Evolutionary conservation across 2,329 filamentous ascomycete genomes (phyloP), one percentile per base, ranked within the genome.

Genomic region (Achaetomium macrosporum): DNA sequence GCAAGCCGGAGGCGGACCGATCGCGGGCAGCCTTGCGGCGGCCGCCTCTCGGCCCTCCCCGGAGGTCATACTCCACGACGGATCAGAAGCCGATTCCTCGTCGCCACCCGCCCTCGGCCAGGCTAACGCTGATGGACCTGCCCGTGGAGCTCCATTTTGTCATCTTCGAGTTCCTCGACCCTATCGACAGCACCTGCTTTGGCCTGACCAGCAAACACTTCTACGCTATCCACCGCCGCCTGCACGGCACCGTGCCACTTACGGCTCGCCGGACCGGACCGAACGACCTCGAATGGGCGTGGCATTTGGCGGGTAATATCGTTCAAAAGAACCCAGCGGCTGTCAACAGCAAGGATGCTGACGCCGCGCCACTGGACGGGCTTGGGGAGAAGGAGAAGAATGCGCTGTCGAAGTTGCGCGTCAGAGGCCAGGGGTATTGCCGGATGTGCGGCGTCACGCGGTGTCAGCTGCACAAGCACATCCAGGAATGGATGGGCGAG

Each of bases 201-300:
- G 82, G 79, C 13, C 73, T 85, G 48, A 76, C 80, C 36, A 80
- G 75, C 69, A 73, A 72, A 41, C 73, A 77, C 63, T 75, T 83
- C 58, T 84, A 85, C 65, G 68, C 71, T 33, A 79, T 84, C 60
- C 79, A 82, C 66, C 72, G 74, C 25, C 74, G 73, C 50, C 72
- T 82, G 66, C 75, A 82, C 64, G 78, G 77, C 49, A 70, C 66
- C 8, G 76, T 84, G n/a, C 71, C 79, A 10, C 73, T 85, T 15
- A 76, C 76, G 16, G 74, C 75, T 43, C 75, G 81, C 13, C 81
- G 82, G 42, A 65, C 72, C 7, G 82, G 82, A 0, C 82, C 82
- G 50, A 84, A 84, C 66, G 76, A 81, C 58, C 73, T 82, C 63
- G 82, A 85, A 63, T 82, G 78, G 74, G 81, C 81, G 42, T 85